Conservation (phyloP, 805 yeast species). For the Lipomyces orientalis region DNA sequence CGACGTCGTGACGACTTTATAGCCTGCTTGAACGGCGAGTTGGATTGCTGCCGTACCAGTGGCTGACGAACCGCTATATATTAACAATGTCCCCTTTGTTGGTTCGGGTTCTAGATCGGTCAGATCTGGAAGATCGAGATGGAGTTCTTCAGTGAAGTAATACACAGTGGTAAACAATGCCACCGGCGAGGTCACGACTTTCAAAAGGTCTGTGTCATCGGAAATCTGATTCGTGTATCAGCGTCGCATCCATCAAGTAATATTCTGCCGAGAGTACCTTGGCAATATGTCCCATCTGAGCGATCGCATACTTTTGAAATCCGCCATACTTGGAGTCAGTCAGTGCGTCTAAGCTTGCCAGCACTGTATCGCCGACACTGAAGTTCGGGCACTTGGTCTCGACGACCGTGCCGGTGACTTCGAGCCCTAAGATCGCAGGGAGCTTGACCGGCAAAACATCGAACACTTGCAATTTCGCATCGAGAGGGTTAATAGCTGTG, state of each 20-base stretch:
- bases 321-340: slow-evolving; percentile 1
- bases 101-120: neutral
- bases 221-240: neutral
- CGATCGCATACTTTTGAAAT: slow-evolving; percentile 4
- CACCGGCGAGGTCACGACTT: neutral
- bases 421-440: slow-evolving; percentile 1
- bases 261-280: neutral
- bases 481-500: neutral
- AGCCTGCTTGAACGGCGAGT: slow-evolving; percentile 5
- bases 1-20: slow-evolving; percentile 5
- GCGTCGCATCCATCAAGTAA: neutral
- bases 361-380: neutral
- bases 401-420: slow-evolving; percentile 2
- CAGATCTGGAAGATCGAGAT: slow-evolving; percentile 16
- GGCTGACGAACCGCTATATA: slow-evolving; percentile 2
- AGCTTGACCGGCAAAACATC: neutral
- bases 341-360: neutral
- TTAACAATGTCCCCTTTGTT: neutral
- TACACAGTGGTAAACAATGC: neutral
- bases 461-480: slow-evolving; percentile 1
- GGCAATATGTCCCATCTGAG: slow-evolving; percentile 1
- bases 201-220: neutral
- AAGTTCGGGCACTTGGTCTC: neutral
- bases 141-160: neutral
- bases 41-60: slow-evolving; percentile 9